A percentile compares a stretch with the other conserved stretches of the same genome.
Conservation (phyloP, 352 stramenopile species). For the Phytophthora nicotianae region DNA sequence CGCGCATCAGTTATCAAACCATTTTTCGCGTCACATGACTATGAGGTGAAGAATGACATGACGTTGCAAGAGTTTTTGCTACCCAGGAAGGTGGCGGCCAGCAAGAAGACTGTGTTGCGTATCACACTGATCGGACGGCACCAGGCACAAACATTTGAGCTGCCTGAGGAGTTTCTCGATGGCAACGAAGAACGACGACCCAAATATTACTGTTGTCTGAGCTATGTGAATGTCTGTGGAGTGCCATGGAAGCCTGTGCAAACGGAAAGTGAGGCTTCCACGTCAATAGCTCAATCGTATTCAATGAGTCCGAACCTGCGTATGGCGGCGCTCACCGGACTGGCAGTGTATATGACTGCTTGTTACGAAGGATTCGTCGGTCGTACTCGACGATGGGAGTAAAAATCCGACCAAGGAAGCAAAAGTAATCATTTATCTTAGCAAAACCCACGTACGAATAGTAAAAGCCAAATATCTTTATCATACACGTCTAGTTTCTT, state of each 20-base stretch:
- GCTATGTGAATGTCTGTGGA: slow-evolving; percentile 73
- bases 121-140: slow-evolving; percentile 72
- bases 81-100: slow-evolving; percentile 48
- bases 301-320: slow-evolving; percentile 41
- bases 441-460: slow-evolving; percentile 21
- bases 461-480: slow-evolving; percentile 22
- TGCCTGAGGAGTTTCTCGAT: slow-evolving; percentile 53
- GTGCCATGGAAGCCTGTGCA: slow-evolving; percentile 38
- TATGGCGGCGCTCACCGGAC: slow-evolving; percentile 46
- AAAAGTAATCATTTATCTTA: slow-evolving; percentile 20
- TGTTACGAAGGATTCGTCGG: slow-evolving; percentile 67
- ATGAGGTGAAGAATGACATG: slow-evolving; percentile 75
- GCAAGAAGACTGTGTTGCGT: slow-evolving; percentile 51
- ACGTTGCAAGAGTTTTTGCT: slow-evolving; percentile 66
- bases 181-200: slow-evolving; percentile 49
- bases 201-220: slow-evolving; percentile 85
- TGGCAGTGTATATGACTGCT: slow-evolving; percentile 67
- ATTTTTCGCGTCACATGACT: slow-evolving; percentile 64
- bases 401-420: slow-evolving; percentile 4
- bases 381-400: slow-evolving; percentile 49
- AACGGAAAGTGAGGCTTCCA: slow-evolving; percentile 1
- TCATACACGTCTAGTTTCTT: slow-evolving; percentile 23
- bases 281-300: slow-evolving; percentile 15
- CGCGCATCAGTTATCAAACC: slow-evolving; percentile 34
- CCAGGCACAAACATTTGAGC: slow-evolving; percentile 74